These are phyloP conservation scores for Neofusicoccum umdonicola DNA, from an alignment of 2,329 filamentous ascomycete genomes.

Conservation along the genomic window DNA sequence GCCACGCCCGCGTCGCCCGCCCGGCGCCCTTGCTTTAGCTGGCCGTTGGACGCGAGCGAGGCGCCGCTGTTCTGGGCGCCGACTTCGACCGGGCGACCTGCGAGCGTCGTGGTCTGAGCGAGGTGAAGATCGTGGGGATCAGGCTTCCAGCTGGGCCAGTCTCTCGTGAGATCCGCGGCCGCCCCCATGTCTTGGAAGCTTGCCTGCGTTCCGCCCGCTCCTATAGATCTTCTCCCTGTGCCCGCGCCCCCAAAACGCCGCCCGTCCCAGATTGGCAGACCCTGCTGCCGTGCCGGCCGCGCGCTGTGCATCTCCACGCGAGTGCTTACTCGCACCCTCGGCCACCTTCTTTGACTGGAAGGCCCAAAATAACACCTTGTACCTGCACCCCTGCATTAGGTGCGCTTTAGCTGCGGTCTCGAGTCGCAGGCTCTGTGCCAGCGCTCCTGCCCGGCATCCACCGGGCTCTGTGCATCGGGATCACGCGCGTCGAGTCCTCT, in stretches of 20 bases:
- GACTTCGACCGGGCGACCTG: not conserved
- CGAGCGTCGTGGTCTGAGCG: not conserved
- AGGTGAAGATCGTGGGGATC: slow-evolving; percentile 12
- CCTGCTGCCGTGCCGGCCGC: not conserved
- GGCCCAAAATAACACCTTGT: slow-evolving; percentile 6
- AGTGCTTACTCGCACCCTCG: slow-evolving; percentile 4
- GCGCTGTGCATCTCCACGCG: slow-evolving; percentile 3
- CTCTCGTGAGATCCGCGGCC: slow-evolving; percentile 12
- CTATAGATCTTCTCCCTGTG: not conserved
- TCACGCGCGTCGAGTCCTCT: not conserved
- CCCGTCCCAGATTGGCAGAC: not conserved
- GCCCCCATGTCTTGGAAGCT: slow-evolving; percentile 4
- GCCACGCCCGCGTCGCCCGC: slow-evolving; percentile 2
- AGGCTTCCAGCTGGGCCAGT: not conserved
- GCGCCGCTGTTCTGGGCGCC: not conserved
- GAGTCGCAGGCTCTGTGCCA: slow-evolving; percentile 3
- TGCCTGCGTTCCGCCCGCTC: not conserved
- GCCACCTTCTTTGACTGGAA: not conserved
- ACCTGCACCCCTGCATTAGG: slow-evolving; percentile 9
- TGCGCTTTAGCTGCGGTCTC: slow-evolving; percentile 5
- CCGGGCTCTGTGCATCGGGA: not conserved
- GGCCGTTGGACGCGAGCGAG: not conserved
- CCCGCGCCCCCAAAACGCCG: slow-evolving; percentile 7
- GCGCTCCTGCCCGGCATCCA: not conserved
- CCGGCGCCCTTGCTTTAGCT: slow-evolving; percentile 4